These are phyloP conservation scores for Plantago ovata DNA, from an alignment of 257 asterid genomes.

Conservation along the genomic window DNA sequence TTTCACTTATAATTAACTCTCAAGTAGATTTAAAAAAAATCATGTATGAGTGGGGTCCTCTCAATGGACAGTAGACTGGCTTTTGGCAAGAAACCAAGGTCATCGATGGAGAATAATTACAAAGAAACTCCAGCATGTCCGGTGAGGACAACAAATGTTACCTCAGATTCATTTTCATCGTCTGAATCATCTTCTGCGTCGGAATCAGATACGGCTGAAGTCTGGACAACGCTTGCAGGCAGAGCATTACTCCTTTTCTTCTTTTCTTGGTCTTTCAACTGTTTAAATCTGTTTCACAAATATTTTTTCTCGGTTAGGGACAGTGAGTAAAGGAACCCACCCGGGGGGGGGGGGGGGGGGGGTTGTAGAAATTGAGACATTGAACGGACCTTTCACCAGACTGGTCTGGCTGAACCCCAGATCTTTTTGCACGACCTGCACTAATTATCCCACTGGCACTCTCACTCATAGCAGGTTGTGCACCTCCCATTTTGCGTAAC, in stretches of 20 bases:
- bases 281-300: conserved; percentile 59
- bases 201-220: conserved; percentile 46
- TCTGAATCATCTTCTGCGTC: conserved; percentile 53
- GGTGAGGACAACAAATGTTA: conserved; percentile 25
- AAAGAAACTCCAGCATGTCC: conserved; percentile 3
- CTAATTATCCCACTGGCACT: conserved; percentile 93
- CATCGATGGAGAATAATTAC: neutral
- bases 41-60: too few relatives aligned
- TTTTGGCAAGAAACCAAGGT: neutral
- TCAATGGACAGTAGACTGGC: too few relatives aligned
- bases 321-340: too few relatives aligned
- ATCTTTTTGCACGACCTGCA: conserved; percentile 94
- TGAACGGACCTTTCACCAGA: conserved; percentile 77
- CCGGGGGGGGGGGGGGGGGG: too few relatives aligned
- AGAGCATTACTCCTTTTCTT: conserved; percentile 52
- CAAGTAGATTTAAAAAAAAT: too few relatives aligned
- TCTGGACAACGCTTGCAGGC: conserved; percentile 42
- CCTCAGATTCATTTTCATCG: conserved; percentile 58
- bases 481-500: conserved; percentile 96
- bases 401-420: conserved; percentile 49
- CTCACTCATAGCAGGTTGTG: conserved; percentile 76
- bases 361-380: conserved; percentile 6
- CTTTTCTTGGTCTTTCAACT: conserved; percentile 77
- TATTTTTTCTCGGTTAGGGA: conserved; percentile 23
- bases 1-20: too few relatives aligned